Evolutionary conservation across 2,329 filamentous ascomycete species (phyloP).

Genomic region (Elsinoe fawcettii): DNA sequence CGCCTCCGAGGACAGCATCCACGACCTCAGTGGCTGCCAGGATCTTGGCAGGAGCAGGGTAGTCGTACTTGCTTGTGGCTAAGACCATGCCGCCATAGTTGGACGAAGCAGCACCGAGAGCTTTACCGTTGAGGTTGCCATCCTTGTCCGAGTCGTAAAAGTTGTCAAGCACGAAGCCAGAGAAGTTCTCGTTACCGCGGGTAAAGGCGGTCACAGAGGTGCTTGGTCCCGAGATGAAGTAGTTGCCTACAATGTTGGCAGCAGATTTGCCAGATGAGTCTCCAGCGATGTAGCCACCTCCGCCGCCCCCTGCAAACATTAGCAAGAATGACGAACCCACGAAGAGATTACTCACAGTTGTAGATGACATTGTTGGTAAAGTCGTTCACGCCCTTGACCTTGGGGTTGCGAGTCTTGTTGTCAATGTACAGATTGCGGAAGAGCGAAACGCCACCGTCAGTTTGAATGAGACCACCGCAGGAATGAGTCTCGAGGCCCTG

Average conservation of each 20-base stretch:
- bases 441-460: conserved; percentile 7
- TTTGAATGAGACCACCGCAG: conserved; percentile 10
- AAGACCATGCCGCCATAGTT: conserved; percentile 10
- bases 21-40: background rate
- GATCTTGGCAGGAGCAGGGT: background rate
- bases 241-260: conserved; percentile 9
- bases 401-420: conserved; percentile 11
- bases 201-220: conserved; percentile 7
- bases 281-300: conserved; percentile 9
- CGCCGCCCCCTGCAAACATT: background rate
- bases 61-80: conserved; percentile 4
- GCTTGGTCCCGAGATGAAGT: conserved; percentile 8
- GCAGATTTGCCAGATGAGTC: conserved; percentile 7
- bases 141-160: conserved; percentile 10
- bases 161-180: conserved; percentile 10
- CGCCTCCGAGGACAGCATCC: background rate
- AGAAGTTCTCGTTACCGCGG: conserved; percentile 9
- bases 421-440: conserved; percentile 11
- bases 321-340: background rate
- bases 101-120: background rate
- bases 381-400: conserved; percentile 8
- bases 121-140: conserved; percentile 1
- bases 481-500: conserved; percentile 10
- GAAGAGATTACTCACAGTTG: background rate
- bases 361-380: conserved; percentile 12